Evolutionary conservation across 2,329 filamentous ascomycete genomes (phyloP), one percentile per base, ranked within the genome.

Genomic region (Ciborinia camelliae): DNA sequence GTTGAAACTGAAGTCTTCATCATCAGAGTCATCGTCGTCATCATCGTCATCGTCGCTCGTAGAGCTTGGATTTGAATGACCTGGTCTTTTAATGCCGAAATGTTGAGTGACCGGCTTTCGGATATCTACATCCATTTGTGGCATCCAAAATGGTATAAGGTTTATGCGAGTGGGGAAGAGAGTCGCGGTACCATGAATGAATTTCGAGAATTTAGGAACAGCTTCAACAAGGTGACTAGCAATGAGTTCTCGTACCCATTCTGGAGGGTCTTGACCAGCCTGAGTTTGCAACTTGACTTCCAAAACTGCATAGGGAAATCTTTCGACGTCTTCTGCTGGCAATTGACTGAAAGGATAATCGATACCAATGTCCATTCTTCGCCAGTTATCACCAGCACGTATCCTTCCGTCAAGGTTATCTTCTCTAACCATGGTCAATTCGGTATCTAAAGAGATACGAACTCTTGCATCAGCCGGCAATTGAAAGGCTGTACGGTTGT

Each of bases 191-290:
- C 95, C 95, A 77, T 99, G 95, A 65, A 99, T 98, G 77, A 98
- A 99, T 79, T 99, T 99, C 74, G 92, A 97, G 78, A 98, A 99
- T 76, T 99, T 99, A 68, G 95, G 95, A 2, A 99, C 93, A n/a
- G 95, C 93, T 79, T 99, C 95, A 2, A 99, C 95, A 20, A 99
- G 83, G 79, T 99, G 95, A 68, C 92, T 97, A 15, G 91, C 85
- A 52, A 92, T 96, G 60, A 99, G 84, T 75, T 98, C 92, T 28
- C 92, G 89, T 71, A 99, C 94, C 95, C 95, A 99, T 74, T 96
- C 90, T 0, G 95, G 95, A 18, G 95, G 92, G 74, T 97, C 92
- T 76, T 97, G 93, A 47, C 95, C 95, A 64, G 90, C 87, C 77
- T 97, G 94, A 0, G 95, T 99, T 79, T 99, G 95, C 26, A 99